phyloP scores from a whole-genome alignment of 495 filamentous ascomycete species.

The Xeromyces bisporus region DNA sequence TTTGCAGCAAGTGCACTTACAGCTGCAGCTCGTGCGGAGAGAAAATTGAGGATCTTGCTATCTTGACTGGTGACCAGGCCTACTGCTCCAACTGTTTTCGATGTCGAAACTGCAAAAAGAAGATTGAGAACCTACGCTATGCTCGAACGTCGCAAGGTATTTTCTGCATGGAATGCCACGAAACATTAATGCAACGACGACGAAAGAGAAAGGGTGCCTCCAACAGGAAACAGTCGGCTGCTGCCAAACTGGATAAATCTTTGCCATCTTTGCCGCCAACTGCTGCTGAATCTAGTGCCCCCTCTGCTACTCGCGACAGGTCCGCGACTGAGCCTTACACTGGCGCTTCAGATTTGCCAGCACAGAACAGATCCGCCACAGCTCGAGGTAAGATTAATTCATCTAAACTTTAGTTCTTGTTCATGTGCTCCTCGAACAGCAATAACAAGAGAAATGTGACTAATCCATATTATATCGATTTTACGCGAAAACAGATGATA shows the following conservation, averaged over 20 bases:
- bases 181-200: constrained; percentile 91
- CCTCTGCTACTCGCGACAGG: constrained; percentile 49
- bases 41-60: constrained; percentile 97
- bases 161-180: constrained; percentile 99
- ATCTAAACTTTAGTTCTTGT: too few species aligned
- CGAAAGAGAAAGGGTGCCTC: constrained; percentile 66
- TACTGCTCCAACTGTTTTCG: constrained; percentile 96
- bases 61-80: constrained; percentile 96
- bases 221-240: constrained; percentile 35
- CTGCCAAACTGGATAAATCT: constrained; percentile 76
- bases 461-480: too few species aligned
- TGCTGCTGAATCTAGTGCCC: constrained; percentile 41
- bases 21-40: constrained; percentile 93
- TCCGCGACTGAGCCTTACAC: constrained; percentile 49
- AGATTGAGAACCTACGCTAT: constrained; percentile 97
- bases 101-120: constrained; percentile 93
- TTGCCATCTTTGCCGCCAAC: constrained; percentile 78
- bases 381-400: constrained; percentile 16
- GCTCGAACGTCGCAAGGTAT: constrained; percentile 95
- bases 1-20: constrained; percentile 99
- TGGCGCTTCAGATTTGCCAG: constrained; percentile 53
- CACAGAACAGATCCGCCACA: constrained; percentile 14
- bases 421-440: too few species aligned
- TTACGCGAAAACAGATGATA: constrained; percentile 35
- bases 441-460: too few species aligned